Conservation (phyloP, 1,284 basidiomycete genomes). For the Cutaneotrichosporon dermatis region DNA sequence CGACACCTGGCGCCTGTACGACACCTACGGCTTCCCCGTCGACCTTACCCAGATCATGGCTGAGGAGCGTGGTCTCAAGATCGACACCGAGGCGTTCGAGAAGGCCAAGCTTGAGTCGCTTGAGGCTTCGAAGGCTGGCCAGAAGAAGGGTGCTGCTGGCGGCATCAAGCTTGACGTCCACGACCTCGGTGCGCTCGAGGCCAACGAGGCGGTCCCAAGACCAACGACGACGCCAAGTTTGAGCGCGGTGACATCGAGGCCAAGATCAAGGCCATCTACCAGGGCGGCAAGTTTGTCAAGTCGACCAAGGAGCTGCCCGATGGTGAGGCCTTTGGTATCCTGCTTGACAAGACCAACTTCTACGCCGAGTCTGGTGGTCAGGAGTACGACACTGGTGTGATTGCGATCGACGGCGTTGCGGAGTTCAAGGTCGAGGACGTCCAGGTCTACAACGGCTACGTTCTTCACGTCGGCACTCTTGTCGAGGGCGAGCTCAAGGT, state of each 20-base stretch:
- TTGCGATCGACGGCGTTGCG: conserved; percentile 83
- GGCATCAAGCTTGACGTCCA: conserved; percentile 91
- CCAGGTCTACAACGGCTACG: conserved; percentile 79
- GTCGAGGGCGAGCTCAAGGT: conserved; percentile 69
- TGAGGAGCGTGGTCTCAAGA: conserved; percentile 77
- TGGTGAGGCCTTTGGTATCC: conserved; percentile 69
- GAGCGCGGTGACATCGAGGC: conserved; percentile 75
- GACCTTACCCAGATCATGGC: conserved; percentile 97
- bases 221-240: conserved; percentile 88
- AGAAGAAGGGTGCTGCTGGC: conserved; percentile 64
- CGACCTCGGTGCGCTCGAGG: conserved; percentile 82
- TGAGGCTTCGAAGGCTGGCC: conserved; percentile 78
- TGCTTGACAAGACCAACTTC: conserved; percentile 93
- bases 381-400: conserved; percentile 91
- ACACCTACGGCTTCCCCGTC: conserved; percentile 97
- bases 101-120: conserved; percentile 81
- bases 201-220: conserved; percentile 77
- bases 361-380: conserved; percentile 98
- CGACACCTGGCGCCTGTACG: conserved; percentile 96
- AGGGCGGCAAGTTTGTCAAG: conserved; percentile 68
- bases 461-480: conserved; percentile 81
- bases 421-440: conserved; percentile 94
- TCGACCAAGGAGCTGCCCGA: conserved; percentile 63
- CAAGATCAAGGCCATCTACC: conserved; percentile 79
- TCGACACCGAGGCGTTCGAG: conserved; percentile 88